Evolutionary conservation across 2,329 filamentous ascomycete genomes (phyloP).

Genomic region (Fusarium falciforme): DNA sequence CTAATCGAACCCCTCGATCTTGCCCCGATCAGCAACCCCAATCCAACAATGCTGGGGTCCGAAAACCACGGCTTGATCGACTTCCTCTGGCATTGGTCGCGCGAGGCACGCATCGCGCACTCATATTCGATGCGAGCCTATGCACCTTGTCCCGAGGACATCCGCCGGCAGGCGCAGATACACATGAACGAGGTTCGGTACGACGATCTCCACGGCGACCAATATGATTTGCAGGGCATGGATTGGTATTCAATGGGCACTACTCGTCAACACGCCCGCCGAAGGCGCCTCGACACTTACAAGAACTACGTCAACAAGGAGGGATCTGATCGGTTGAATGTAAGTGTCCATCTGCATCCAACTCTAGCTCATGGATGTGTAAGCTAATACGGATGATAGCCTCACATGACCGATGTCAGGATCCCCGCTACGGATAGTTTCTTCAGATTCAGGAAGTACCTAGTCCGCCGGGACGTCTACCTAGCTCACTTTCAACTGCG

Average conservation of each 20-base stretch:
- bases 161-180: constrained; percentile 46
- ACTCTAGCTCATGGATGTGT: background rate
- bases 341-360: constrained; percentile 50
- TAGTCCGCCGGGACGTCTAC: constrained; percentile 63
- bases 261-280: constrained; percentile 60
- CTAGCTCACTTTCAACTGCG: constrained; percentile 76
- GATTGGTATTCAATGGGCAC: constrained; percentile 67
- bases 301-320: constrained; percentile 68
- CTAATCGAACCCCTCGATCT: constrained; percentile 16
- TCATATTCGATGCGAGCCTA: constrained; percentile 38
- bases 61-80: constrained; percentile 62
- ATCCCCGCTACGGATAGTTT: constrained; percentile 59
- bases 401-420: constrained; percentile 35
- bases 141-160: constrained; percentile 45
- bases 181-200: constrained; percentile 48
- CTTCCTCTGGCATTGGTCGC: constrained; percentile 64
- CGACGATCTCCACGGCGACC: constrained; percentile 64
- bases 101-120: constrained; percentile 42
- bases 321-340: constrained; percentile 60
- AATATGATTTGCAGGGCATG: constrained; percentile 69
- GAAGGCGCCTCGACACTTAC: constrained; percentile 61
- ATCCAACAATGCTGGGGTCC: constrained; percentile 55
- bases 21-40: constrained; percentile 47
- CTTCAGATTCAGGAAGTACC: constrained; percentile 69
- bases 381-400: constrained; percentile 24